Percentiles rank a stretch among this genome's conserved stretches.
phyloP scores from a whole-genome alignment of 2,329 filamentous ascomycete species.

The Colletotrichum navitas region DNA sequence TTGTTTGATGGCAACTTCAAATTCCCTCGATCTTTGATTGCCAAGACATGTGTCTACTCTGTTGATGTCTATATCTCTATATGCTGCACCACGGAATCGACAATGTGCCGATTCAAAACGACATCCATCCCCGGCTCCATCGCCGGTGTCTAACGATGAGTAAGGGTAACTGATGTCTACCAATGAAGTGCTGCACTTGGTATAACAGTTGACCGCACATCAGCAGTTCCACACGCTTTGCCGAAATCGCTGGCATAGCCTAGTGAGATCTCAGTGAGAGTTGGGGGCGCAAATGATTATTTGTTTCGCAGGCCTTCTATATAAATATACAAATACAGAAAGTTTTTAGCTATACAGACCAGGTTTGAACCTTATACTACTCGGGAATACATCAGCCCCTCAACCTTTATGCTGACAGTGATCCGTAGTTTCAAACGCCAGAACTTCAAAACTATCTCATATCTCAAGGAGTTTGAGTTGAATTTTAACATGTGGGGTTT shows the following conservation, averaged over 20 bases:
- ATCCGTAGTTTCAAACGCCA: not conserved
- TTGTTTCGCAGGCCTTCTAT: not conserved
- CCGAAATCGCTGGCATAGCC: not conserved
- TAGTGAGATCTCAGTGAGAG: conserved; percentile 17
- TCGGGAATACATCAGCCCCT: conserved; percentile 14
- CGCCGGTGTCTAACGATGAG: too few species aligned
- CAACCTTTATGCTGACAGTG: not conserved
- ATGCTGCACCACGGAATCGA: too few species aligned
- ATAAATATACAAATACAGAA: conserved; percentile 7
- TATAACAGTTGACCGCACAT: too few species aligned
- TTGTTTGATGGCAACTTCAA: too few species aligned
- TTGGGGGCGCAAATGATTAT: conserved; percentile 4
- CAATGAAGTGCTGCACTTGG: too few species aligned
- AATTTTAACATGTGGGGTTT: not conserved
- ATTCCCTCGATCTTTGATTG: too few species aligned
- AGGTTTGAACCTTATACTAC: conserved; percentile 1
- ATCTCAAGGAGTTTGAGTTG: not conserved
- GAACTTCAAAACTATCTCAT: not conserved
- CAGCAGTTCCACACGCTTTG: too few species aligned
- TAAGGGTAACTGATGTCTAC: too few species aligned
- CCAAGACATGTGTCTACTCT: too few species aligned
- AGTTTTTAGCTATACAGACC: conserved; percentile 11
- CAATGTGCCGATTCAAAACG: too few species aligned
- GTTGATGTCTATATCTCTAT: too few species aligned
- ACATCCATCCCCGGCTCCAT: too few species aligned